These are phyloP conservation scores for Bipolaris zeicola DNA, from an alignment of 2,329 filamentous ascomycete genomes.

Conservation along the genomic window DNA sequence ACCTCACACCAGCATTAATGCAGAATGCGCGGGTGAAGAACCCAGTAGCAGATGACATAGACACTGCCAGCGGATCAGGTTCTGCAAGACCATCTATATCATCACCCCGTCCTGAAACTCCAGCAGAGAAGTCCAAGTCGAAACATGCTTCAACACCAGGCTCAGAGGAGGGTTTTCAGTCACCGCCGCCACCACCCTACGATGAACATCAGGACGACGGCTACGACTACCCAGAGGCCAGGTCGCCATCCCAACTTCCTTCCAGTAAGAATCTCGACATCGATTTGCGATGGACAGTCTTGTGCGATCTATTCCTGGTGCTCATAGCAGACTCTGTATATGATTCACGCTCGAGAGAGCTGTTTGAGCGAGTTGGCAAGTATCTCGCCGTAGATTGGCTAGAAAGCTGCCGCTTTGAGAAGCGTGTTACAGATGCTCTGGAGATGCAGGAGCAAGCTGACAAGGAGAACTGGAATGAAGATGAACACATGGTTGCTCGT, in stretches of 20 bases:
- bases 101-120: constrained; percentile 35
- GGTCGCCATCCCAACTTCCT: constrained; percentile 81
- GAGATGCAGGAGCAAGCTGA: constrained; percentile 96
- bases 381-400: constrained; percentile 84
- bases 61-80: constrained; percentile 22
- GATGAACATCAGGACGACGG: constrained; percentile 69
- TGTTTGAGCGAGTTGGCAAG: constrained; percentile 82
- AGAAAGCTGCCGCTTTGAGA: constrained; percentile 96
- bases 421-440: constrained; percentile 91
- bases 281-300: constrained; percentile 93
- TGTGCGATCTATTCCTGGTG: constrained; percentile 93
- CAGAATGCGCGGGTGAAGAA: constrained; percentile 92
- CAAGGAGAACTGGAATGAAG: constrained; percentile 97
- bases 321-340: constrained; percentile 97
- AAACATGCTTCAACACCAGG: constrained; percentile 40
- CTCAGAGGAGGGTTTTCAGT: constrained; percentile 43
- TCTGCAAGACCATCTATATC: constrained; percentile 45
- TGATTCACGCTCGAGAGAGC: constrained; percentile 81
- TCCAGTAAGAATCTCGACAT: constrained; percentile 87
- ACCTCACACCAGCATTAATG: constrained; percentile 86
- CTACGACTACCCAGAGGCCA: constrained; percentile 77
- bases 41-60: constrained; percentile 69
- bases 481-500: constrained; percentile 86
- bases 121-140: constrained; percentile 28
- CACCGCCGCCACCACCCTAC: constrained; percentile 62